Evolutionary conservation across 352 stramenopile genomes (phyloP).

Genomic region (Phytophthora pistaciae): DNA sequence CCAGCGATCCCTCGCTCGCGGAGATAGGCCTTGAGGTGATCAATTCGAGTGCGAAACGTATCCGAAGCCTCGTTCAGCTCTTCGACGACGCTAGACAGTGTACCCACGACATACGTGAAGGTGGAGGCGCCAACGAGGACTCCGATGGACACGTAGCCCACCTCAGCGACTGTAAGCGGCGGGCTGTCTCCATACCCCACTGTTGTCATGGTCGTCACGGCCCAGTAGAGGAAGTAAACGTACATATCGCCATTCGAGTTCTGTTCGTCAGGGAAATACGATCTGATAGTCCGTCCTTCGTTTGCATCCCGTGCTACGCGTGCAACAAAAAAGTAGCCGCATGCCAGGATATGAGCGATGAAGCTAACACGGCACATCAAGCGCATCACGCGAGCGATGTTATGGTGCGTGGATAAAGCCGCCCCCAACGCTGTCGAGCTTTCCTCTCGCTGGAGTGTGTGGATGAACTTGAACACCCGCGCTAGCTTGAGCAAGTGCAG

Average conservation of each 20-base stretch:
- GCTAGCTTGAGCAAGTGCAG: conserved; percentile 87
- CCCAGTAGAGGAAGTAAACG: conserved; percentile 81
- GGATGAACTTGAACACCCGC: conserved; percentile 89
- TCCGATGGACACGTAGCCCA: conserved; percentile 60
- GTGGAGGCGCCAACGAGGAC: conserved; percentile 72
- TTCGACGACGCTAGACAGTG: conserved; percentile 79
- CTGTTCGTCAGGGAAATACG: conserved; percentile 29
- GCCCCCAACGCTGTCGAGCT: conserved; percentile 45
- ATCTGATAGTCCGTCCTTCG: conserved; percentile 11
- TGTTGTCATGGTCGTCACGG: conserved; percentile 83
- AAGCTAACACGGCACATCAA: conserved; percentile 71
- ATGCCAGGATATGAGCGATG: conserved; percentile 68
- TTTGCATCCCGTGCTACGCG: conserved; percentile 31
- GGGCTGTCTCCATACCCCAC: conserved; percentile 79
- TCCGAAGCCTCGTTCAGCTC: conserved; percentile 65
- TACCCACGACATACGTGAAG: conserved; percentile 85
- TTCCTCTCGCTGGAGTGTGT: conserved; percentile 63
- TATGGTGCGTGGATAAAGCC: conserved; percentile 53
- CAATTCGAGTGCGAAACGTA: conserved; percentile 68
- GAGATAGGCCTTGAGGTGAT: conserved; percentile 83
- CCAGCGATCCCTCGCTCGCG: conserved; percentile 70
- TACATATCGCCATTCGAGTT: conserved; percentile 62
- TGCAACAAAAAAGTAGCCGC: conserved; percentile 72
- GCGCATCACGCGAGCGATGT: conserved; percentile 60
- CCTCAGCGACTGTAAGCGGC: conserved; percentile 64